Evolutionary conservation across 495 filamentous ascomycete genomes (phyloP), one percentile per base, ranked within the genome.

Genomic region (Durotheca rogersii): DNA sequence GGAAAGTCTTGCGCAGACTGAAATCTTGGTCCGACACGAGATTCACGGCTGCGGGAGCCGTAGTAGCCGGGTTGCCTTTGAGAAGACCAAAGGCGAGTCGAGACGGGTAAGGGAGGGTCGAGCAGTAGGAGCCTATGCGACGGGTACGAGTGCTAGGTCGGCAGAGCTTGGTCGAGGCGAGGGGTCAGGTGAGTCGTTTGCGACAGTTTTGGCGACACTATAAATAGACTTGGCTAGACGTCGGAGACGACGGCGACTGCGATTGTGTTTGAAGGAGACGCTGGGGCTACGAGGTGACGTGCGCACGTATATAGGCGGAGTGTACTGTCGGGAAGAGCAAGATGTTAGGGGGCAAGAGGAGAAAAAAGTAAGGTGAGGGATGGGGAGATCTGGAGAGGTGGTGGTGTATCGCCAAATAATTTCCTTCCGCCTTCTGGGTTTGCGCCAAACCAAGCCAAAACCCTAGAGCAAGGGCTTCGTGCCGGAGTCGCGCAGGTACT

Each of bases 21-120:
- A 74, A 89, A 94, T 90, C 81, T 88, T 92, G 86, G 77, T 89
- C 81, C 72, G 77, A 83, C 61, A 83, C 74, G 50, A 77, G 70
- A 49, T 67, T 68, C 41, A 79, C 79, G 82, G 84, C 83, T 78
- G 68, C 66, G 64, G 69, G 70, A 84, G 86, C 86, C 87, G 88
- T 92, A 72, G 63, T 88, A 77, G 68, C 51, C 53, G 53, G 46
- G 59, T 70, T 69, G 77, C 81, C 84, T 87, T 87, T 85, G 82
- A 81, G 53, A 64, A 69, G 74, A 76, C 80, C 81, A 85, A 86
- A 86, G 83, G 81, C 83, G 67, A 64, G 64, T 66, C 63, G 51
- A 48, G 11, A 14, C 12, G 41, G 41, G 18, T 4, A 19, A 16
- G 21, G n/a, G 12, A 16, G 18, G 17, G 12, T 40, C 4, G 23